Evolutionary conservation across 139 green algal species (phyloP).

Genomic region (Coelastrella sp.): DNA sequence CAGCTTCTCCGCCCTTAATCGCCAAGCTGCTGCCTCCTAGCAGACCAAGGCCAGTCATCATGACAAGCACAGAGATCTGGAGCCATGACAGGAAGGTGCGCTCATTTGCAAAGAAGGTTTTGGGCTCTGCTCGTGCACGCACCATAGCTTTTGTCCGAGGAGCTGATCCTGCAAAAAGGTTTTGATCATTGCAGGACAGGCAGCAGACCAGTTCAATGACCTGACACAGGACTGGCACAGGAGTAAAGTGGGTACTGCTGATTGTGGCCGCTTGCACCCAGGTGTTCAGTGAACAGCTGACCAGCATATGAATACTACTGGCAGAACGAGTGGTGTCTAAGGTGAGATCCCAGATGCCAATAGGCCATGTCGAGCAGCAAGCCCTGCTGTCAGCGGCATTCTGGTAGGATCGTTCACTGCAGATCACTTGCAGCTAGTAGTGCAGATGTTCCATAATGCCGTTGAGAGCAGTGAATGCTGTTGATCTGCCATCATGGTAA

Average conservation of each 20-base stretch:
- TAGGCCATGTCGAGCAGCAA: no score
- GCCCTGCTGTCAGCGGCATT: no score
- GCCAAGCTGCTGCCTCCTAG: slow-evolving; percentile 36
- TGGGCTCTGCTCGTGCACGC: slow-evolving; percentile 81
- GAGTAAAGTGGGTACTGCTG: background rate
- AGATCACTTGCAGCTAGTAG: no score
- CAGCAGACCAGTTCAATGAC: background rate
- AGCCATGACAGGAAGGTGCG: slow-evolving; percentile 83
- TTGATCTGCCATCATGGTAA: no score
- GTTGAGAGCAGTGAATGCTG: no score
- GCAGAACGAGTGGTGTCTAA: no score
- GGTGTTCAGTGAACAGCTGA: no score
- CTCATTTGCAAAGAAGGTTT: slow-evolving; percentile 94
- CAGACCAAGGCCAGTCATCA: slow-evolving; percentile 52
- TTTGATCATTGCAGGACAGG: background rate
- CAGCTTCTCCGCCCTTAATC: background rate
- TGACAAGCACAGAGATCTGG: slow-evolving; percentile 44
- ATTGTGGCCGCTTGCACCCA: no score
- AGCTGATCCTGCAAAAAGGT: background rate
- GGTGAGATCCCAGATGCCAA: no score
- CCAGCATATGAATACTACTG: no score
- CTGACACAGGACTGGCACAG: background rate
- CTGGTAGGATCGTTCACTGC: no score
- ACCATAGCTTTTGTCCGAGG: background rate
- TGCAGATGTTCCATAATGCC: no score